A percentile compares a stretch with the other conserved stretches of the same genome.
phyloP scores from a whole-genome alignment of 2,329 filamentous ascomycete species.

The Fusarium aywerte region DNA sequence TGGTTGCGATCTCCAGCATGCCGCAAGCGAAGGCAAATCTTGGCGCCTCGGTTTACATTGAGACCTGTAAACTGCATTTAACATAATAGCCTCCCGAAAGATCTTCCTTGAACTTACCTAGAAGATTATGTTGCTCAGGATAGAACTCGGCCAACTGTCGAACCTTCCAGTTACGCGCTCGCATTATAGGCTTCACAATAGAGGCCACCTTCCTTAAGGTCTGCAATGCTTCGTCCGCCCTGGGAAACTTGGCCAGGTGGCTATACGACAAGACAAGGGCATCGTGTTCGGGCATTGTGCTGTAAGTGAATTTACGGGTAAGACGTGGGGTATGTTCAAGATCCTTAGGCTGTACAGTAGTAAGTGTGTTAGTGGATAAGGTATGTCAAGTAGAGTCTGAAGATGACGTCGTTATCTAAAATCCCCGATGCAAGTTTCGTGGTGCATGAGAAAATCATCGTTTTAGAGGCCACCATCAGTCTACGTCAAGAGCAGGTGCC shows the following conservation, averaged over 20 bases:
- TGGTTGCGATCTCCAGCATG: conserved; percentile 77
- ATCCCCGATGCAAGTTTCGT: background rate
- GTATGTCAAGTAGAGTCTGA: background rate
- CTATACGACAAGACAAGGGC: conserved; percentile 60
- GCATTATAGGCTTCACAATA: conserved; percentile 94
- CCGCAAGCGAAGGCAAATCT: conserved; percentile 84
- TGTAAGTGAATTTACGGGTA: conserved; percentile 8
- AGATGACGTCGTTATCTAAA: conserved; percentile 11
- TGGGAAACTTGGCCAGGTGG: conserved; percentile 60
- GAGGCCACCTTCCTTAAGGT: conserved; percentile 84
- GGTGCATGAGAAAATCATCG: background rate
- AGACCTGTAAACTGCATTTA: conserved; percentile 62
- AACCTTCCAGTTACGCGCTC: conserved; percentile 84
- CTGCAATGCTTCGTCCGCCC: conserved; percentile 62
- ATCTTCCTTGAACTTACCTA: conserved; percentile 69
- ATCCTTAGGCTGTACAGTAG: background rate
- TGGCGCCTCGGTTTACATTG: conserved; percentile 80
- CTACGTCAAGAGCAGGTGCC: conserved; percentile 45
- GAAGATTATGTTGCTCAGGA: conserved; percentile 75
- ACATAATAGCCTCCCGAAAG: background rate
- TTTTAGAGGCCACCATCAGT: conserved; percentile 6
- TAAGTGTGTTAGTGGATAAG: background rate
- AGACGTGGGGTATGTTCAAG: conserved; percentile 9
- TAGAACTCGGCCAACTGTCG: conserved; percentile 85
- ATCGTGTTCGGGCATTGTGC: conserved; percentile 50